Evolutionary conservation across 164 flowering plant species (phyloP), one percentile per base, ranked within the genome.

Genomic region (Piper longum): DNA sequence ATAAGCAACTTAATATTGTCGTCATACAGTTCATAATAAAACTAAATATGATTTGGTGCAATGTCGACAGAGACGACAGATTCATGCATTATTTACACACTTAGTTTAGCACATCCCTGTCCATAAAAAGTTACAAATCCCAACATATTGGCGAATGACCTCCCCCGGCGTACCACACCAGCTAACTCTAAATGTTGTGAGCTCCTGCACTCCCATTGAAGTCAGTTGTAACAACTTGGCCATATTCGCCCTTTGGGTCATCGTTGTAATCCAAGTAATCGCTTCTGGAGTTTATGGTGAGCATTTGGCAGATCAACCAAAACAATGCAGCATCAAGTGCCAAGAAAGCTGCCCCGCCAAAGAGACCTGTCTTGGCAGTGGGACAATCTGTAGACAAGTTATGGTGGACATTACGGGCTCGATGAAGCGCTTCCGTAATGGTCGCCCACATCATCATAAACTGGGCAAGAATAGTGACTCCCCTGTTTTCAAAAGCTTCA

Each of bases 391-490:
- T 59, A 16, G 66, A 56, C 12, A 66, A 16, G 58, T 48, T 59
- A 62, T 75, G 68, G 66, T 75, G 81, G 7, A 78, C 68, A 55
- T 80, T 83, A 60, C 60, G 51, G 16, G 71, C n/a, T 41, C 67
- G 69, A 74, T 84, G 91, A 43, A 77, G 70, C 45, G 82, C 83
- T 73, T 87, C 98, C 2, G 77, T 63, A 57, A 87, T 76, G 7
- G 93, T 81, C 26, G 96, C 89, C 96, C 96, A 92, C 19, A 89
- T 55, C 69, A 88, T 66, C 74, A 89, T 52, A 7, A 76, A 67
- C n/a, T 64, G 76, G 3, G 86, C 96, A 39, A 92, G 69, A 13
- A 79, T 83, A 11, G 85, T 71, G 0, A 80, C 68, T 5, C 66
- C 68, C 74, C 98, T 91, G 74, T 16, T 59, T 12, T 16, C 7